phyloP scores from a whole-genome alignment of 2,329 filamentous ascomycete species.

The Nakataea oryzae region DNA sequence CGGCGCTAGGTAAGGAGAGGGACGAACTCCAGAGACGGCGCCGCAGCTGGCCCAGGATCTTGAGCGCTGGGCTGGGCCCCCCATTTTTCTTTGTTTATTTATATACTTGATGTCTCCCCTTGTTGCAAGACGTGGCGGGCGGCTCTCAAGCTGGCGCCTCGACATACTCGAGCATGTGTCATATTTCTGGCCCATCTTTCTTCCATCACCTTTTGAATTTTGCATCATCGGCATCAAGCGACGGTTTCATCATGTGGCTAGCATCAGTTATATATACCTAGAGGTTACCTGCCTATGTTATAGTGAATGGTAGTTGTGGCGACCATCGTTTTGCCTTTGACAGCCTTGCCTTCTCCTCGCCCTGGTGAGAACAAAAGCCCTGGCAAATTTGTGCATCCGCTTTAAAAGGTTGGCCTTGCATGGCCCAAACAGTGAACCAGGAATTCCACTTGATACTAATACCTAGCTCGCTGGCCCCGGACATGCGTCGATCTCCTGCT shows the following conservation, averaged over 20 bases:
- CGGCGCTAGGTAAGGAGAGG: too few species aligned
- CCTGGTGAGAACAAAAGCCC: too few species aligned
- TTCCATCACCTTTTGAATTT: not conserved
- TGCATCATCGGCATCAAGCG: not conserved
- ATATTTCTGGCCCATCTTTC: not conserved
- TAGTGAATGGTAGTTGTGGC: too few species aligned
- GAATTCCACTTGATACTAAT: too few species aligned
- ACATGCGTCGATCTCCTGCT: conserved; percentile 36
- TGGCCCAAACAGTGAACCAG: too few species aligned
- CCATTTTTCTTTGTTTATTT: not conserved
- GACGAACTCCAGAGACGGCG: not conserved
- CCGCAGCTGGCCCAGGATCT: not conserved
- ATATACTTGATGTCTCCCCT: not conserved
- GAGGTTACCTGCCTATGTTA: not conserved
- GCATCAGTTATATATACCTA: not conserved
- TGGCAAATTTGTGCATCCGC: too few species aligned
- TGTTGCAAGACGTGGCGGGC: not conserved
- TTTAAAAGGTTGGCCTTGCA: too few species aligned
- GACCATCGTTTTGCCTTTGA: too few species aligned
- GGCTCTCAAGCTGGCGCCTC: not conserved
- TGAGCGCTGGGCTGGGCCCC: not conserved
- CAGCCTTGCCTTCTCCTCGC: too few species aligned
- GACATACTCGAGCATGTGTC: not conserved
- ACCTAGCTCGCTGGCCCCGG: conserved; percentile 15
- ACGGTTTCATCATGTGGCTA: not conserved